Evolutionary conservation across 2,329 filamentous ascomycete species (phyloP), one percentile per base, ranked within the genome.

Genomic region (Ophiostoma fasciatum): DNA sequence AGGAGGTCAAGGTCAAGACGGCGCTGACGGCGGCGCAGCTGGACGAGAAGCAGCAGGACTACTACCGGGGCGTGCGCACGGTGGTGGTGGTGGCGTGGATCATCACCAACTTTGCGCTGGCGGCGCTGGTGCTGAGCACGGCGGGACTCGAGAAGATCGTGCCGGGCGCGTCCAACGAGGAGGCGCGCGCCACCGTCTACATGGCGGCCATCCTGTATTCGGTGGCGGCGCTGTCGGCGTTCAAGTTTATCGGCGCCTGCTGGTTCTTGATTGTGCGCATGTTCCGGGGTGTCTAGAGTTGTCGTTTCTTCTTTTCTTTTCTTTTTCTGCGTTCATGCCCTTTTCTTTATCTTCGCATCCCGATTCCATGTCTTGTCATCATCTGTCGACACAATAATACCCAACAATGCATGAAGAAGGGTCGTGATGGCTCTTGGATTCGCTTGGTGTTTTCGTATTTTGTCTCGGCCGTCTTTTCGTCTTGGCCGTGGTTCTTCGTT

Each of bases 21-120:
- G 49, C 63, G 0, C 68, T 71, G 0, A 66, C 64, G 1, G 54
- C 68, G 1, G 53, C 61, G 0, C 65, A 73, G 46, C 60, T 70
- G 30, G 67, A 74, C 25, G 87, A 94, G 53, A 83, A 81, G 51
- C 88, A 98, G 57, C 84, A 94, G 64, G 90, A 98, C 56, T 98
- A 96, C 61, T 98, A 98, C 69, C 85, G 87, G 50, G 90, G 87
- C 46, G 94, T 98, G 55, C 75, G 90, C 43, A 92, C 82, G 15
- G 74, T 83, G 20, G 87, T 94, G 46, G 90, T 98, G 21, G 64
- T 96, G 34, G 75, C 81, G 46, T 98, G 90, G 90, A 94, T 98
- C 69, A 83, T 96, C 49, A 85, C 78, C 52, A 98, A 98, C 58
- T 82, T 98, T 55, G 85, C 74, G 1, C 73, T 98, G 6, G 76